These are phyloP conservation scores for Mucor racemosus DNA, from an alignment of 371 early-diverging fungal genomes.

Conservation along the genomic window DNA sequence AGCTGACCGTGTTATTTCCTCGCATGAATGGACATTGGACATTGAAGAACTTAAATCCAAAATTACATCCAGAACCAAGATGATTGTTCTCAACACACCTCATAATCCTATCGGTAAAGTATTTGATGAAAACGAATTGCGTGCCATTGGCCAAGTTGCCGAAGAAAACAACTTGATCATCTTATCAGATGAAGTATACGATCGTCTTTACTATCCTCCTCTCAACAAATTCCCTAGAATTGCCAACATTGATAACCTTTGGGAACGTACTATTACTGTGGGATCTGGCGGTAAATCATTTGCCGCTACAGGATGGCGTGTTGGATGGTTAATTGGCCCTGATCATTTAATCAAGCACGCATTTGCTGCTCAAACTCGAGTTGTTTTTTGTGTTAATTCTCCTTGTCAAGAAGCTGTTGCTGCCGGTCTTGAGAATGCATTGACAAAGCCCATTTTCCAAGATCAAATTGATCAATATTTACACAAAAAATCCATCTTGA, in stretches of 20 bases:
- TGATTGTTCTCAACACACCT: conserved; percentile 94
- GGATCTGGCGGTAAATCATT: conserved; percentile 95
- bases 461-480: conserved; percentile 73
- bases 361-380: conserved; percentile 88
- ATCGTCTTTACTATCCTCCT: conserved; percentile 84
- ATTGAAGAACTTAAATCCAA: conserved; percentile 79
- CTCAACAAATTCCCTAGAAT: conserved; percentile 70
- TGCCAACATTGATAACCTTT: conserved; percentile 83
- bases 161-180: conserved; percentile 85
- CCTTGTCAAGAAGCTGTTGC: conserved; percentile 94
- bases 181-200: conserved; percentile 95
- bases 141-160: conserved; percentile 81
- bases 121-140: conserved; percentile 81
- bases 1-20: conserved; percentile 55
- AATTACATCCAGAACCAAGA: conserved; percentile 81
- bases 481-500: conserved; percentile 74
- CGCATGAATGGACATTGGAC: conserved; percentile 86
- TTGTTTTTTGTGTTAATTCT: conserved; percentile 88
- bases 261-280: conserved; percentile 92
- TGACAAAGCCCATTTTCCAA: conserved; percentile 69
- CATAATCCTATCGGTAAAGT: conserved; percentile 95
- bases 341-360: conserved; percentile 73
- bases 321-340: conserved; percentile 94
- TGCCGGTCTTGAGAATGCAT: conserved; percentile 72
- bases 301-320: conserved; percentile 97